A percentile compares a stretch with the other conserved stretches of the same genome.
Evolutionary conservation across 78 protist genomes (phyloP).

Genomic region (Cavenderia fasciculata): DNA sequence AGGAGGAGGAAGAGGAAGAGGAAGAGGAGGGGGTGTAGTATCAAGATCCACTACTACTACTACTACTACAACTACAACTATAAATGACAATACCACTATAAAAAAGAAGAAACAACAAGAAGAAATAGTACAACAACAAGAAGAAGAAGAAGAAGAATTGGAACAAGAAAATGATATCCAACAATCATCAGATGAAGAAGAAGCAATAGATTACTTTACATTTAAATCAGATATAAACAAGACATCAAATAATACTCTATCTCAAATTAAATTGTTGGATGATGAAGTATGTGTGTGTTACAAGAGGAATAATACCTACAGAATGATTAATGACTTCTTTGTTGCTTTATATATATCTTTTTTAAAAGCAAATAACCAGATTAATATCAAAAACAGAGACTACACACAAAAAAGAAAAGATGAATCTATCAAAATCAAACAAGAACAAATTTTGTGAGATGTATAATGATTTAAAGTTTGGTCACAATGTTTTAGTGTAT

Average conservation of each 20-base stretch:
- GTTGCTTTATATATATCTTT: too few species aligned
- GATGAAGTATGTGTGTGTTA: not conserved
- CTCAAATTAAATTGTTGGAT: not conserved
- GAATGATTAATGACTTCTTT: not conserved
- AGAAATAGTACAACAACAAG: not conserved
- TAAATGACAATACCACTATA: not conserved
- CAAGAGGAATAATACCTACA: not conserved
- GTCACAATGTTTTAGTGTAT: not conserved
- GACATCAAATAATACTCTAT: not conserved
- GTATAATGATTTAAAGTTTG: not conserved
- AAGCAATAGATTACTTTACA: slow-evolving; percentile 1
- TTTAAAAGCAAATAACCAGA: not conserved
- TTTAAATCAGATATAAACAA: slow-evolving; percentile 4
- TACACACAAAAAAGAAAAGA: not conserved
- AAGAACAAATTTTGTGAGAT: not conserved
- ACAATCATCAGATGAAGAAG: not conserved
- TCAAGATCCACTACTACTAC: too few species aligned
- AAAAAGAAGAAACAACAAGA: not conserved
- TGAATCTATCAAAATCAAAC: not conserved
- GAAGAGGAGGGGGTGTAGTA: too few species aligned
- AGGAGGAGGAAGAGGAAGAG: too few species aligned
- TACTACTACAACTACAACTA: not conserved
- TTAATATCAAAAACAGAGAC: not conserved
- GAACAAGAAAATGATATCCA: not conserved
- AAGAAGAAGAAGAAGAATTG: not conserved